These are phyloP conservation scores for Diophrys sp. DNA, from an alignment of 73 alveolate species.

Conservation along the genomic window DNA sequence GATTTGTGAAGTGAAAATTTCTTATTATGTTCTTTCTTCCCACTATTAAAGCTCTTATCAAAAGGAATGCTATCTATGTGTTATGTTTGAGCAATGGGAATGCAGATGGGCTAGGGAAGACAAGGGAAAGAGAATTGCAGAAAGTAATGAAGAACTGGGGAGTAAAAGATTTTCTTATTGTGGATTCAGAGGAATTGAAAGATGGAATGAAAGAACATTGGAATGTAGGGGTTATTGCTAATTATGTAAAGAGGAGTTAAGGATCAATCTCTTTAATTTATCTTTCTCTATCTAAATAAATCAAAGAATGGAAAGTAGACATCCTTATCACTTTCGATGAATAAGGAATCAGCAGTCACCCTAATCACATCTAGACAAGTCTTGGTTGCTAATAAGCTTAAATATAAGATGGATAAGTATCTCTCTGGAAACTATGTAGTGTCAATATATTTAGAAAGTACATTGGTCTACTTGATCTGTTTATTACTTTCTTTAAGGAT, in stretches of 20 bases:
- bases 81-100: conserved; percentile 88
- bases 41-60: not conserved
- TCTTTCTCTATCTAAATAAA: not conserved
- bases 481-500: not conserved
- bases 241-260: too few species aligned
- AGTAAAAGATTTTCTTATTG: conserved; percentile 47
- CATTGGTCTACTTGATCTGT: conserved; percentile 72
- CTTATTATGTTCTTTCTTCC: too few species aligned
- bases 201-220: conserved; percentile 55
- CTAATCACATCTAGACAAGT: conserved; percentile 84
- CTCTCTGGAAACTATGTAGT: conserved; percentile 55
- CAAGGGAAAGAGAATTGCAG: conserved; percentile 84
- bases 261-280: too few species aligned
- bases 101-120: conserved; percentile 77
- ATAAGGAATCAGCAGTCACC: conserved; percentile 90
- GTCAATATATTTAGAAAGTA: conserved; percentile 69
- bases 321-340: conserved; percentile 89
- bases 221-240: conserved; percentile 30
- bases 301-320: conserved; percentile 50
- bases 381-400: conserved; percentile 37
- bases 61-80: conserved; percentile 40
- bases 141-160: conserved; percentile 65
- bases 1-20: too few species aligned
- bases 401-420: not conserved
- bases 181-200: conserved; percentile 66